Evolutionary conservation across 2,329 filamentous ascomycete genomes (phyloP), one percentile per base, ranked within the genome.

Genomic region (Diplodia seriata): DNA sequence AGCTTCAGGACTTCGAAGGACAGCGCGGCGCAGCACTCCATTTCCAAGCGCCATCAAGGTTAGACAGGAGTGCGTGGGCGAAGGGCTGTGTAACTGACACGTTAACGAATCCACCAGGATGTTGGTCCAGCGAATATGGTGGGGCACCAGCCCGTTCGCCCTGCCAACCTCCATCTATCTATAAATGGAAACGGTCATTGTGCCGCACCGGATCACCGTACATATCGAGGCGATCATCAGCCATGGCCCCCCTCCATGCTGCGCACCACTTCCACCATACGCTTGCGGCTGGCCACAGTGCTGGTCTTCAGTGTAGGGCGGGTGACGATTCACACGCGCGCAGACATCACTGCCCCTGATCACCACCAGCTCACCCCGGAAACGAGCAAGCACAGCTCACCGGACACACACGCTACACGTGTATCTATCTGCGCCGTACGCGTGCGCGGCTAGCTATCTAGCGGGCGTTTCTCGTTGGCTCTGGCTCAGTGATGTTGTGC

Each of bases 301-400:
- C 5, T 20, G 43, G 43, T n/a, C n/a, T 47, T 47, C n/a, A 47
- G 8, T 38, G n/a, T n/a, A 20, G 18, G 43, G 3, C 7, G 3
- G 43, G 18, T 47, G 43, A 47, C 7, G n/a, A 20, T 20, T 20
- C 43, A 20, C 40, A 47, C 9, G 43, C 40, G 40, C 43, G 36
- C 36, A 38, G 36, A 38, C 36, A 38, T 47, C 43, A 47, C 43
- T 47, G 43, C 43, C 43, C 43, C 43, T 47, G 43, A 47, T 47
- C 43, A 47, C 43, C 43, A 47, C 43, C 43, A 47, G n/a, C 43
- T 47, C 43, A 8, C 43, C 18, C 43, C 8, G 36, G 36, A 20
- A 47, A 47, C 43, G 43, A 47, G 43, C 43, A 20, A 47, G 43
- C 43, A 47, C 43, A 47, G n/a, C 43, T 47, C 43, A 47, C 36